Evolutionary conservation across 2,329 filamentous ascomycete species (phyloP).

Genomic region (Phoma sp.): DNA sequence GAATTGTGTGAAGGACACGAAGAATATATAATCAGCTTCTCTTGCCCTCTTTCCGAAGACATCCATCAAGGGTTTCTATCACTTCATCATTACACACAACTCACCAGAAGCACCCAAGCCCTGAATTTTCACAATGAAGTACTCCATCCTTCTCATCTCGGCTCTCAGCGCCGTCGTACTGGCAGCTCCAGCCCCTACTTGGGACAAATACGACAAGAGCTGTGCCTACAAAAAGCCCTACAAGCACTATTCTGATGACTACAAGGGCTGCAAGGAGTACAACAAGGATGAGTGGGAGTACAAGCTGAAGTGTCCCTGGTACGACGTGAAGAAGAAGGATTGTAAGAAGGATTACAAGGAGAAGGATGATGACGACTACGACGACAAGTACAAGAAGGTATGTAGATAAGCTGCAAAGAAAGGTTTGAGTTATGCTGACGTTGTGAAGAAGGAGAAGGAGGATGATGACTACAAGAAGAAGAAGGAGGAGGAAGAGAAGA

Average conservation of each 20-base stretch:
- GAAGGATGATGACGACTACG: neutral
- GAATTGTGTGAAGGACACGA: neutral
- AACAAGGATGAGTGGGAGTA: neutral
- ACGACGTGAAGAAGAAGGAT: too few species aligned
- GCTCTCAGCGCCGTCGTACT: conserved; percentile 8
- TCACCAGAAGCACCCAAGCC: neutral
- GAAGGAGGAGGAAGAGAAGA: too few species aligned
- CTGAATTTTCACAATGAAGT: neutral
- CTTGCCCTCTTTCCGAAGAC: neutral
- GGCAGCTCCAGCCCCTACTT: conserved; percentile 3
- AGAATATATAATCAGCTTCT: conserved; percentile 3
- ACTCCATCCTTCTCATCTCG: neutral
- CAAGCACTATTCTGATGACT: conserved; percentile 3
- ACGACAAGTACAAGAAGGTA: neutral
- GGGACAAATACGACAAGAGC: conserved; percentile 1
- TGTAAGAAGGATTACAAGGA: neutral
- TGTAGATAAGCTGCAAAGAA: too few species aligned
- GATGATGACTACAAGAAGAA: too few species aligned
- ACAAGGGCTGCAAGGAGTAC: conserved; percentile 5
- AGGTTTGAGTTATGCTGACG: too few species aligned
- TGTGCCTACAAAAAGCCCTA: conserved; percentile 6
- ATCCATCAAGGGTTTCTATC: neutral
- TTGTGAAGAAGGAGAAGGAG: too few species aligned
- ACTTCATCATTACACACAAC: neutral
- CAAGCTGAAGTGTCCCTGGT: too few species aligned